phyloP scores from a whole-genome alignment of 164 flowering plant species.

The Magnolia sinica region DNA sequence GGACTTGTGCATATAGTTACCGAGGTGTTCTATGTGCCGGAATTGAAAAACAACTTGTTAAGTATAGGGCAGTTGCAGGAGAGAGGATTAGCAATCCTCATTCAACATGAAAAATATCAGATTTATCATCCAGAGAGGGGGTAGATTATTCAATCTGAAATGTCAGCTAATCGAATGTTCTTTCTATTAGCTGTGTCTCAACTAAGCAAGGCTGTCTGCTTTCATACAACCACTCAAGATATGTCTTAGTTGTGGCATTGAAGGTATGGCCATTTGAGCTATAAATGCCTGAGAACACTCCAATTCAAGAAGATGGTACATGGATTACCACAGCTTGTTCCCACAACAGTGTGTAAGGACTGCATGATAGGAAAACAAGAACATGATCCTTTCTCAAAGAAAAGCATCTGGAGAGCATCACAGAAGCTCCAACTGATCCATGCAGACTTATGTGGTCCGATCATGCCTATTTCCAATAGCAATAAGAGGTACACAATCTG shows the following conservation, averaged over 20 bases:
- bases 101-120: not conserved
- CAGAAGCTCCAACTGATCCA: not conserved
- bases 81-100: not conserved
- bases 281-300: not conserved
- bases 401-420: not conserved
- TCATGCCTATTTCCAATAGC: not conserved
- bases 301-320: not conserved
- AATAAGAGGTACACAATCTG: not conserved
- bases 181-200: not conserved
- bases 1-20: not conserved
- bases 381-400: not conserved
- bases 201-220: not conserved
- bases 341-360: not conserved
- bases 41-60: not conserved
- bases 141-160: not conserved
- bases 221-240: not conserved
- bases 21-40: not conserved
- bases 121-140: not conserved
- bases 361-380: conserved; percentile 1
- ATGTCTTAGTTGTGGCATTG: not conserved
- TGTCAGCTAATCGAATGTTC: not conserved
- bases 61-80: conserved; percentile 1
- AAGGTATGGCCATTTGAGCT: not conserved
- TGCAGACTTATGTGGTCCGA: not conserved
- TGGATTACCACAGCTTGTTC: not conserved